phyloP scores from a whole-genome alignment of 208 protist species.

The Crithidia expoeki region DNA sequence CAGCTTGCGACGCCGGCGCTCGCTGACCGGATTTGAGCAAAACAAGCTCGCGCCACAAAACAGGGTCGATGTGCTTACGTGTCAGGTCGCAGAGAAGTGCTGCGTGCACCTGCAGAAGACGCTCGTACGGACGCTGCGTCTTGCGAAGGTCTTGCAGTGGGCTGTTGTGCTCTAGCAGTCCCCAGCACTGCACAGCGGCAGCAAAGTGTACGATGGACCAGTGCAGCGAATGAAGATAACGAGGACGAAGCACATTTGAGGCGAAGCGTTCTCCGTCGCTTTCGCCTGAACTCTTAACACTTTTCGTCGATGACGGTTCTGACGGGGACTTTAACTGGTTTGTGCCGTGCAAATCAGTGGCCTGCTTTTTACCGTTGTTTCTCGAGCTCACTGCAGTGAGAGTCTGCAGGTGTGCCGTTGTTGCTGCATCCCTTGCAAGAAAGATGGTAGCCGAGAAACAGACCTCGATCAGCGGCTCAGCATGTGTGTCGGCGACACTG shows the following conservation, averaged over 20 bases:
- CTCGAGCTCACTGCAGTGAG: no score
- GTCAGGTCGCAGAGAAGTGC: conserved; percentile 36
- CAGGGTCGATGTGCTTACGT: conserved; percentile 9
- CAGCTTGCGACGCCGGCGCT: conserved; percentile 1
- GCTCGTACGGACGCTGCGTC: conserved; percentile 33
- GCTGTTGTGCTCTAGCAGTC: conserved; percentile 55
- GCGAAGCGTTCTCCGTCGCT: neutral
- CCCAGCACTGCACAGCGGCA: conserved; percentile 59
- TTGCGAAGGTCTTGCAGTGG: conserved; percentile 33
- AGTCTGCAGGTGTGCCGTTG: conserved; percentile 5
- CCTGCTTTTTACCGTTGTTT: neutral
- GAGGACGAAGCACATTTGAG: neutral
- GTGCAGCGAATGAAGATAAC: conserved; percentile 48
- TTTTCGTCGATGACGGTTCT: neutral
- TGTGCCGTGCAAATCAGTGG: neutral
- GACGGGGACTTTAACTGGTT: no score
- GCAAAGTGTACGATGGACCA: conserved; percentile 74
- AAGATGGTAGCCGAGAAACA: conserved; percentile 68
- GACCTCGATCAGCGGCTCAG: conserved; percentile 61
- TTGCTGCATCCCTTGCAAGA: conserved; percentile 47
- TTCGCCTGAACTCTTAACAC: neutral
- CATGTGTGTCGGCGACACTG: conserved; percentile 63
- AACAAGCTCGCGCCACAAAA: conserved; percentile 27
- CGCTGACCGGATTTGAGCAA: conserved; percentile 27
- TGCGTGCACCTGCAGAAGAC: conserved; percentile 52